Evolutionary conservation across 2,329 filamentous ascomycete species (phyloP).

Genomic region (Claviceps sp.): DNA sequence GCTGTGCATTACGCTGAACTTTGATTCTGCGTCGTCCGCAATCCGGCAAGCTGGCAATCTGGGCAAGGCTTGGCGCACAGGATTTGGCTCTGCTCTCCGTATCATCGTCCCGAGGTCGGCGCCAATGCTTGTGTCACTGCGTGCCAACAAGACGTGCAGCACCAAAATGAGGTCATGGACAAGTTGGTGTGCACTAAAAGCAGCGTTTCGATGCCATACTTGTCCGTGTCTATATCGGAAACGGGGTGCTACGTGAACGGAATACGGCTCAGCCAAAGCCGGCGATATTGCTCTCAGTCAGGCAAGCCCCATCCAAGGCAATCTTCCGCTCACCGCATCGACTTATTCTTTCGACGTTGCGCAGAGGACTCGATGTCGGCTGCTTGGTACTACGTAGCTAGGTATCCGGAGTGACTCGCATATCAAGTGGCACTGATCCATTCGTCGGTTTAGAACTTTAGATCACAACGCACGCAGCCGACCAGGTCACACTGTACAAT

Average conservation of each 20-base stretch:
- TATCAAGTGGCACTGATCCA: not conserved
- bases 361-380: not conserved
- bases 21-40: not conserved
- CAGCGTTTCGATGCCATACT: not conserved
- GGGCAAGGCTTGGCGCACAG: not conserved
- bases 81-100: too few species aligned
- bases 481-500: not conserved
- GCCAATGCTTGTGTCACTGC: not conserved
- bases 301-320: not conserved
- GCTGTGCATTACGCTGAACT: not conserved
- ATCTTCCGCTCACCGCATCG: not conserved
- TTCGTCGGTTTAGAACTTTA: not conserved
- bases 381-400: not conserved
- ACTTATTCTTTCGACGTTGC: not conserved
- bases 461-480: conserved; percentile 2
- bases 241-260: not conserved
- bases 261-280: not conserved
- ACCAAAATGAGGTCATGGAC: not conserved
- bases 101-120: not conserved
- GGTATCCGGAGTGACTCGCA: not conserved
- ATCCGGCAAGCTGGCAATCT: not conserved
- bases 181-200: not conserved
- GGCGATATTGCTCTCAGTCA: not conserved
- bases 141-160: not conserved
- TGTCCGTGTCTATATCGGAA: not conserved